Evolutionary conservation across 2,329 filamentous ascomycete species (phyloP).

Genomic region (Didymella exigua): DNA sequence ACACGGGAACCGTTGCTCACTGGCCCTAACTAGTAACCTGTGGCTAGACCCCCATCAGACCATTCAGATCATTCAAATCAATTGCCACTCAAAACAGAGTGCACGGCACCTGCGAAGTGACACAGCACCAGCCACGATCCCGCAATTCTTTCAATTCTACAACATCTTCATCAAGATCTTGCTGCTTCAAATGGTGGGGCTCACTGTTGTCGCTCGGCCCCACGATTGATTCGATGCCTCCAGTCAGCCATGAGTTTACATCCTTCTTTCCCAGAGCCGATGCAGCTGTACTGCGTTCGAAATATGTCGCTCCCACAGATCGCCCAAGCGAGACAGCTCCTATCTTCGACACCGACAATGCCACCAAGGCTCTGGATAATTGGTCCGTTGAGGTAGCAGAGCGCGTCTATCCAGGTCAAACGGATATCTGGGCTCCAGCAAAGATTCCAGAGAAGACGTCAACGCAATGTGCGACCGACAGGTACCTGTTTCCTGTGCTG

Average conservation of each 20-base stretch:
- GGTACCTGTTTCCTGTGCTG: slow-evolving; percentile 46
- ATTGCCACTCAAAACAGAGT: not conserved
- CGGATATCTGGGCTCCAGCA: slow-evolving; percentile 25
- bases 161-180: not conserved
- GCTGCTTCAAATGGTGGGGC: slow-evolving; percentile 7
- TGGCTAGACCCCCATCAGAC: not conserved
- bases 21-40: not conserved
- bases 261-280: slow-evolving; percentile 39
- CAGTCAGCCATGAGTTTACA: slow-evolving; percentile 13
- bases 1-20: slow-evolving; percentile 9
- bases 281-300: slow-evolving; percentile 30
- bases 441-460: slow-evolving; percentile 23
- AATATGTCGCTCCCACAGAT: slow-evolving; percentile 23
- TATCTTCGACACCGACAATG: slow-evolving; percentile 32
- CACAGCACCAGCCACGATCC: not conserved
- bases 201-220: not conserved
- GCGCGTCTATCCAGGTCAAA: slow-evolving; percentile 24
- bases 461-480: slow-evolving; percentile 23
- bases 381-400: slow-evolving; percentile 24
- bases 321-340: slow-evolving; percentile 30
- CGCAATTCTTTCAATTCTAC: not conserved
- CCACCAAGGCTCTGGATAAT: slow-evolving; percentile 21
- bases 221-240: slow-evolving; percentile 20
- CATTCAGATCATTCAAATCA: not conserved
- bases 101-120: not conserved